Evolutionary conservation across 768 basidiomycete species (phyloP).

Genomic region (Macrolepiota albuminosa): DNA sequence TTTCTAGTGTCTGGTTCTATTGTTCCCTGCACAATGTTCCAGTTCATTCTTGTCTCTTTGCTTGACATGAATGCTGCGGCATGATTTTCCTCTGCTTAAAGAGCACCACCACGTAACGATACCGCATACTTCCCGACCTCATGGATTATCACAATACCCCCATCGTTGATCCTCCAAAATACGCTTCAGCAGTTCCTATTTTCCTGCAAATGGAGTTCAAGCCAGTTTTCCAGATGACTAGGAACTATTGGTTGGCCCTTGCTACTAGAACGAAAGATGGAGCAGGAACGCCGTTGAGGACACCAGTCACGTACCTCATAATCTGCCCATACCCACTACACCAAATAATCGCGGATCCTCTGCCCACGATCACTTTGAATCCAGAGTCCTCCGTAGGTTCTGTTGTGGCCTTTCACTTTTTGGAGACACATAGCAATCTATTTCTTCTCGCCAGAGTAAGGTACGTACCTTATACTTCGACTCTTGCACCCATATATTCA

Average conservation of each 20-base stretch:
- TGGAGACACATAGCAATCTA: not conserved
- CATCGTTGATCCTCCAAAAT: not conserved
- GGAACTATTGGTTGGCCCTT: not conserved
- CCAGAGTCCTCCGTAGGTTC: not conserved
- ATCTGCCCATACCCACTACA: not conserved
- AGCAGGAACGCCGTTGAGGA: not conserved
- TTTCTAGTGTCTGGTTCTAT: not conserved
- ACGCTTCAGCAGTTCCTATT: not conserved
- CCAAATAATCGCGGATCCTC: not conserved
- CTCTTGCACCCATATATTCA: not conserved
- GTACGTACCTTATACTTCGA: not conserved
- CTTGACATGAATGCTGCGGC: not conserved
- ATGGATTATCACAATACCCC: not conserved
- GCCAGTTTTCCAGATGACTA: constrained; percentile 1
- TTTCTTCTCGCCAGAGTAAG: not conserved
- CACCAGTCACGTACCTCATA: not conserved
- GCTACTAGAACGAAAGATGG: not conserved
- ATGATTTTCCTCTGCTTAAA: not conserved
- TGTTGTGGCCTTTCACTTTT: constrained; percentile 1
- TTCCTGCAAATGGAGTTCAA: not conserved
- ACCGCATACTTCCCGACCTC: not conserved
- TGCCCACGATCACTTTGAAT: not conserved
- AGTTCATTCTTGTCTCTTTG: not conserved
- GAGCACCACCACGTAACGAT: not conserved
- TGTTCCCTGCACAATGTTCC: not conserved